Percentiles rank a stretch among this genome's conserved stretches.
Evolutionary conservation across 1,139 yeast species (phyloP).

Genomic region (Taphrina deformans): DNA sequence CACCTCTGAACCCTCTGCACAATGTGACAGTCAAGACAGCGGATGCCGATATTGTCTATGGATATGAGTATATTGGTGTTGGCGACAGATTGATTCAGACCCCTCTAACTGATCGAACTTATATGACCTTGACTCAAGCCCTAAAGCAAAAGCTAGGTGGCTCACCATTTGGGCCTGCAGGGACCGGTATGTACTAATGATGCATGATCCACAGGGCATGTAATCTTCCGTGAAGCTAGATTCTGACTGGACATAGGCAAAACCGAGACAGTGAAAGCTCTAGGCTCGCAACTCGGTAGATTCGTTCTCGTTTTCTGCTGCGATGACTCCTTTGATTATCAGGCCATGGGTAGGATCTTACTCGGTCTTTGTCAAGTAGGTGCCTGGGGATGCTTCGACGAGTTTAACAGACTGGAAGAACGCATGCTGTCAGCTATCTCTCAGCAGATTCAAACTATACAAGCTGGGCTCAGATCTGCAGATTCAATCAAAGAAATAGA

Average conservation of each 20-base stretch:
- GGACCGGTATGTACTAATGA: slow-evolving; percentile 65
- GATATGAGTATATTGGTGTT: slow-evolving; percentile 79
- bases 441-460: slow-evolving; percentile 74
- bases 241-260: slow-evolving; percentile 43
- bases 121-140: slow-evolving; percentile 71
- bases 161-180: slow-evolving; percentile 94
- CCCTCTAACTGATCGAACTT: slow-evolving; percentile 66
- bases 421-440: slow-evolving; percentile 80
- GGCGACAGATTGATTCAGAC: slow-evolving; percentile 76
- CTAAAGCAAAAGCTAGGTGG: slow-evolving; percentile 77
- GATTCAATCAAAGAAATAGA: slow-evolving; percentile 46
- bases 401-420: slow-evolving; percentile 78
- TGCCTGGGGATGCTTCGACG: slow-evolving; percentile 96
- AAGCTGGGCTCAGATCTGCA: slow-evolving; percentile 51
- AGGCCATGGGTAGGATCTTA: slow-evolving; percentile 73
- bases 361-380: slow-evolving; percentile 84
- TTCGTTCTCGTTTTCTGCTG: slow-evolving; percentile 86
- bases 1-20: slow-evolving; percentile 46
- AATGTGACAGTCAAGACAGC: slow-evolving; percentile 58
- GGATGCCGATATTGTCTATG: slow-evolving; percentile 58
- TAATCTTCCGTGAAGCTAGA: too few species aligned
- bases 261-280: slow-evolving; percentile 84
- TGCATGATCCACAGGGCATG: too few species aligned
- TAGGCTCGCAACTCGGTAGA: slow-evolving; percentile 76
- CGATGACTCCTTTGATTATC: slow-evolving; percentile 84